phyloP scores from a whole-genome alignment of 169 alveolate genomes.

The Neospora caninum region DNA sequence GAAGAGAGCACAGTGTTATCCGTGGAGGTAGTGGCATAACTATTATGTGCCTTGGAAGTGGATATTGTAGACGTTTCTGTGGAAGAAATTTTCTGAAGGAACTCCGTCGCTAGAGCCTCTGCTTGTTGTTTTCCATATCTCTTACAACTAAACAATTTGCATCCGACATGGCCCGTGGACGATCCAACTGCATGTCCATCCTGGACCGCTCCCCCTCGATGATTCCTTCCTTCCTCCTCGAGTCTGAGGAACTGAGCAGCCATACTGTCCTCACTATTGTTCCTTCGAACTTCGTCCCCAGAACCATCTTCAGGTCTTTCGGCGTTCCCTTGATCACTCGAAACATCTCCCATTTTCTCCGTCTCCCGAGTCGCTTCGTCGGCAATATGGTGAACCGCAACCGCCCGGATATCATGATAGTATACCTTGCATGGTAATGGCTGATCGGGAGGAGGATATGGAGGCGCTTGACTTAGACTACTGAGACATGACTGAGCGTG shows the following conservation, averaged over 20 bases:
- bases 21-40: background rate
- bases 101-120: background rate
- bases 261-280: no score
- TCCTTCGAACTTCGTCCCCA: no score
- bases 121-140: slow-evolving; percentile 5
- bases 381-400: background rate
- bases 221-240: no score
- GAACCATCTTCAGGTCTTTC: background rate
- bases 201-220: no score
- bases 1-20: background rate
- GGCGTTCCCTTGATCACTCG: background rate
- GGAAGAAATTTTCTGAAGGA: background rate
- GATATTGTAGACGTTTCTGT: background rate
- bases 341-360: background rate
- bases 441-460: background rate
- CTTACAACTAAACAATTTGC: background rate
- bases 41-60: background rate
- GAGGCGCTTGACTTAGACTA: background rate
- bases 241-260: no score
- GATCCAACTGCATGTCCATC: background rate
- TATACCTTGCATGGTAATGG: background rate
- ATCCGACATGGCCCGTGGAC: background rate
- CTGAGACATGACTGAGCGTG: background rate
- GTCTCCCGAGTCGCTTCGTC: background rate
- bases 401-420: background rate